Evolutionary conservation across 352 stramenopile genomes (phyloP).

Genomic region (Plasmopara halstedii): DNA sequence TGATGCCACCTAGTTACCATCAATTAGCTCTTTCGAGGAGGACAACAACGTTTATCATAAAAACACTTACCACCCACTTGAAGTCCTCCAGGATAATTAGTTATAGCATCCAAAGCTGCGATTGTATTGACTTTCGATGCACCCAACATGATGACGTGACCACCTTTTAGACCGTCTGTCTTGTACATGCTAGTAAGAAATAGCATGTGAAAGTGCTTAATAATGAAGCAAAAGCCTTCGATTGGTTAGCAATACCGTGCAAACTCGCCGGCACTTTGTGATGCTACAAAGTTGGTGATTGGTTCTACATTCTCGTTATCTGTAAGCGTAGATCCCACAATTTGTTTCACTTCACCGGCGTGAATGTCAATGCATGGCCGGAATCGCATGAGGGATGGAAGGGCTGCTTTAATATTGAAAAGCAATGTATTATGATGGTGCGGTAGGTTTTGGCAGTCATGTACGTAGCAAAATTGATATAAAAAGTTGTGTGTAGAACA

Average conservation of each 20-base stretch:
- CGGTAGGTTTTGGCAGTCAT: too few species aligned
- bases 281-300: conserved; percentile 91
- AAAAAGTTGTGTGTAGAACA: too few species aligned
- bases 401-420: neutral
- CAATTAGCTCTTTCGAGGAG: neutral
- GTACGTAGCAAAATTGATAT: too few species aligned
- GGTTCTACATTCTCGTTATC: conserved; percentile 58
- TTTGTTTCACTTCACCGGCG: conserved; percentile 97
- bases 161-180: conserved; percentile 82
- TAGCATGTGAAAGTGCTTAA: conserved; percentile 1
- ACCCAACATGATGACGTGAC: conserved; percentile 99
- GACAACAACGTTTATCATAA: neutral
- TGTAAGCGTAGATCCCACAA: conserved; percentile 95
- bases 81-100: conserved; percentile 87
- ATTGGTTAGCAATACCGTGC: conserved; percentile 31
- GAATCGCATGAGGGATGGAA: conserved; percentile 84
- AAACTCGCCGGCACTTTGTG: conserved; percentile 62
- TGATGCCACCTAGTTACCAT: conserved; percentile 69
- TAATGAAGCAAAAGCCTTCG: neutral
- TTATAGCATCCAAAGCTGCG: conserved; percentile 80
- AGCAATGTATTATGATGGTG: too few species aligned
- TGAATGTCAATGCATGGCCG: conserved; percentile 98
- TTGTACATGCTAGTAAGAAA: conserved; percentile 85
- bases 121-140: conserved; percentile 85
- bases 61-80: conserved; percentile 88